These are phyloP conservation scores for Lizonia empirigonia DNA, from an alignment of 2,329 filamentous ascomycete genomes.

Conservation along the genomic window DNA sequence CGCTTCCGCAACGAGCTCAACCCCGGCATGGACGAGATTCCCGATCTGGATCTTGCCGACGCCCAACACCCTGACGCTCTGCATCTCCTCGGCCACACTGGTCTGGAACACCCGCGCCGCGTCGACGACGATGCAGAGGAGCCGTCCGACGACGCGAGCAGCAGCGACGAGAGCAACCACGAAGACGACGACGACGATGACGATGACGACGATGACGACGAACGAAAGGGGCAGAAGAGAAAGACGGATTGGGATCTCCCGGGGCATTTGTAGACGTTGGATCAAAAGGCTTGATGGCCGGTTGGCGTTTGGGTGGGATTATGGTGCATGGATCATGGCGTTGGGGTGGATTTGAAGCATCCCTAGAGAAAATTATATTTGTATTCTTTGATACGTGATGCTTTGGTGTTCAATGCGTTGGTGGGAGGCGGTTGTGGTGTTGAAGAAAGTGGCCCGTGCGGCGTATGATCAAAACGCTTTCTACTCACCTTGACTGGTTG, in stretches of 20 bases:
- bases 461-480: too few relatives aligned
- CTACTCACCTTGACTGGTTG: too few relatives aligned
- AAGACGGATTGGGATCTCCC: constrained; percentile 43
- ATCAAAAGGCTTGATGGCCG: constrained; percentile 17
- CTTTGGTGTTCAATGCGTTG: too few relatives aligned
- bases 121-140: constrained; percentile 37
- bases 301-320: not conserved
- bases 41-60: constrained; percentile 35
- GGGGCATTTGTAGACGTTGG: constrained; percentile 39
- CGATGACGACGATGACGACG: constrained; percentile 33
- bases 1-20: constrained; percentile 55
- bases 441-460: too few relatives aligned
- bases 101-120: constrained; percentile 30
- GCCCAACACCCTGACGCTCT: constrained; percentile 38
- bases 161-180: constrained; percentile 43
- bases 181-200: constrained; percentile 41
- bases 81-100: constrained; percentile 44
- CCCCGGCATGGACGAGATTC: constrained; percentile 42
- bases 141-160: constrained; percentile 33
- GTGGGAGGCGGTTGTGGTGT: too few relatives aligned
- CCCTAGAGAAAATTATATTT: too few relatives aligned
- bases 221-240: constrained; percentile 23
- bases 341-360: too few relatives aligned
- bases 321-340: too few relatives aligned
- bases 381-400: too few relatives aligned